phyloP scores from a whole-genome alignment of 768 basidiomycete genomes.

The Infundibulicybe gibba region DNA sequence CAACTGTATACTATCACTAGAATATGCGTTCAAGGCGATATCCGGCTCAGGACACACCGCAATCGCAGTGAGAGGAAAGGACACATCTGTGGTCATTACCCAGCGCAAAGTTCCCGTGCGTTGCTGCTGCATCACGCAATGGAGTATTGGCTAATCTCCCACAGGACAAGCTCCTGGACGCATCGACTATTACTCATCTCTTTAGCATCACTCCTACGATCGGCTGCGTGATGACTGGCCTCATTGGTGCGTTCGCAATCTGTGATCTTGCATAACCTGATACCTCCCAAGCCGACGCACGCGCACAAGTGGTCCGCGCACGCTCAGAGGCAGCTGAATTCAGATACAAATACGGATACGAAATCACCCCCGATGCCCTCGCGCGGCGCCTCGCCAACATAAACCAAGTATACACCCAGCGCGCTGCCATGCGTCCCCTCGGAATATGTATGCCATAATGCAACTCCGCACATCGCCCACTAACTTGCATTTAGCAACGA shows the following conservation, averaged over 20 bases:
- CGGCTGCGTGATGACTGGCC: conserved; percentile 98
- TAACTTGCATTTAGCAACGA: conserved; percentile 66
- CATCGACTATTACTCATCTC: conserved; percentile 90
- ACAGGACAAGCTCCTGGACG: conserved; percentile 96
- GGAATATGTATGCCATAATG: conserved; percentile 73
- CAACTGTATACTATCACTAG: conserved; percentile 35
- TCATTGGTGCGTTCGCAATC: conserved; percentile 63
- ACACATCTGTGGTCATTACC: conserved; percentile 93
- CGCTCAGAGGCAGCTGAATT: conserved; percentile 88
- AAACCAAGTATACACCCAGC: conserved; percentile 98
- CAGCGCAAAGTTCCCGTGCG: conserved; percentile 97
- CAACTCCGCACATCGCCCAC: neutral
- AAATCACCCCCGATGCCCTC: conserved; percentile 96
- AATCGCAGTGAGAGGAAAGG: conserved; percentile 88
- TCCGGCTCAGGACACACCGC: conserved; percentile 95
- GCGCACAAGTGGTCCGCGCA: conserved; percentile 84
- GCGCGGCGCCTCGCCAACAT: conserved; percentile 94
- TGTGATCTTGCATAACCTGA: neutral
- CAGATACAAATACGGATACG: conserved; percentile 96
- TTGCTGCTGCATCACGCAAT: conserved; percentile 11
- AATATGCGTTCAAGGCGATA: conserved; percentile 99
- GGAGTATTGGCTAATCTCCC: conserved; percentile 1
- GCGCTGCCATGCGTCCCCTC: conserved; percentile 93
- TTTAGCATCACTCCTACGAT: conserved; percentile 96
- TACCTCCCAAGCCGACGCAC: conserved; percentile 73